Evolutionary conservation across 352 stramenopile species (phyloP), one percentile per base, ranked within the genome.

Genomic region (Phytopythium chamaehyphon): DNA sequence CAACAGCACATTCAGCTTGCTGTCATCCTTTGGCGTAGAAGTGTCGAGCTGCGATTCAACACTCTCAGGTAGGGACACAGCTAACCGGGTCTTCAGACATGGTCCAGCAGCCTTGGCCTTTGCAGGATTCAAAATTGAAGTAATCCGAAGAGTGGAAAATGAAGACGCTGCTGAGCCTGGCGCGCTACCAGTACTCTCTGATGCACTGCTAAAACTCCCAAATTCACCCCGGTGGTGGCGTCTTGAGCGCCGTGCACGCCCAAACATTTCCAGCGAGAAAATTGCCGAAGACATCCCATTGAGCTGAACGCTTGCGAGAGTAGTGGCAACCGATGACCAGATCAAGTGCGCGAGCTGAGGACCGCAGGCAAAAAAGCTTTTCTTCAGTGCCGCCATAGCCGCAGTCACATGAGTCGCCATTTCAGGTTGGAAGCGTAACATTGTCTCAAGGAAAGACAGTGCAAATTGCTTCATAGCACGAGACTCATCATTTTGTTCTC

Each of bases 401-500:
- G 64, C 66, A 22, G 66, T 53, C 42, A 85, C 50, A 18, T 83
- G 54, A 0, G 39, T 54, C 3, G 68, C 69, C 68, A 86, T 70
- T 36, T 86, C 80, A 0, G 76, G 74, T 37, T 89, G 75, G 53
- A 91, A 91, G 6, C 80, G 77, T 11, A 80, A 47, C 52, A 88
- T 69, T 1, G 73, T 60, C 51, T 91, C 80, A 14, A 88, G 51
- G 26, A 88, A 86, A 11, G 76, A 86, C 2, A 83, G 40, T 1
- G 69, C 81, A 57, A 92, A 92, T 52, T 88, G 75, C 21, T 82
- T 84, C 81, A 90, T 92, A 0, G 81, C 81, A 18, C 77, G 71
- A 23, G 80, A 66, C 12, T 86, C 71, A 43, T 83, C 72, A 43
- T 63, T 52, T 1, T 54, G 57, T 31, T 11, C 43, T 7, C 21